Conservation (phyloP, 2,329 filamentous ascomycete species). For the Lachnellula subtilissima region DNA sequence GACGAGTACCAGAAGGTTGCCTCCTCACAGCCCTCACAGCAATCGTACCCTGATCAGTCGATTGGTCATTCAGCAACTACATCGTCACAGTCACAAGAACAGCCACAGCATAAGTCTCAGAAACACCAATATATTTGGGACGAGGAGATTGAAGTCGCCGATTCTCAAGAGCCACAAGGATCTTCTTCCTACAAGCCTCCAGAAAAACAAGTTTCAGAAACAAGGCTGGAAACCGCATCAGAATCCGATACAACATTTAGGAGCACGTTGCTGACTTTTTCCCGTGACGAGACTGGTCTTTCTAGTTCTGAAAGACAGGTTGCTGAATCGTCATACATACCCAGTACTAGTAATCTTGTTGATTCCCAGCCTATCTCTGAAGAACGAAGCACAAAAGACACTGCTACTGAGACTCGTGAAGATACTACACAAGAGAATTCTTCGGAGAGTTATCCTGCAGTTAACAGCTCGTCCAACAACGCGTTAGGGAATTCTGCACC, state of each 20-base stretch:
- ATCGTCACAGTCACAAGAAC: constrained; percentile 6
- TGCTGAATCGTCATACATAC: not conserved
- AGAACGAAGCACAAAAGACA: not conserved
- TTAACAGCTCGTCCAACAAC: not conserved
- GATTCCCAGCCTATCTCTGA: not conserved
- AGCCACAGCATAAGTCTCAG: not conserved
- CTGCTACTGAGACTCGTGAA: not conserved
- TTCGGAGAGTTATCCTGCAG: not conserved
- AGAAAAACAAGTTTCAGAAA: constrained; percentile 3
- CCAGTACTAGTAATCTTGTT: not conserved
- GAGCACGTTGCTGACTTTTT: not conserved
- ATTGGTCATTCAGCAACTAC: not conserved
- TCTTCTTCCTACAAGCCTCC: constrained; percentile 13
- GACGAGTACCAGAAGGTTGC: constrained; percentile 7
- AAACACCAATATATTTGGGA: constrained; percentile 16
- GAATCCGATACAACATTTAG: not conserved
- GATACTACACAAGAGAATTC: not conserved
- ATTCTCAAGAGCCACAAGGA: constrained; percentile 19
- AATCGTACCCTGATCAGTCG: not conserved
- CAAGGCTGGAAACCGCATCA: constrained; percentile 1
- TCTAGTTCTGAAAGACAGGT: not conserved
- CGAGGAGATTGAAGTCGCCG: constrained; percentile 17
- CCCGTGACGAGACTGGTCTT: not conserved
- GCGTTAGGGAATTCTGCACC: not conserved
- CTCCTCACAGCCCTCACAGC: not conserved